phyloP scores from a whole-genome alignment of 108 stramenopile genomes.

The Craspedostauros australis region DNA sequence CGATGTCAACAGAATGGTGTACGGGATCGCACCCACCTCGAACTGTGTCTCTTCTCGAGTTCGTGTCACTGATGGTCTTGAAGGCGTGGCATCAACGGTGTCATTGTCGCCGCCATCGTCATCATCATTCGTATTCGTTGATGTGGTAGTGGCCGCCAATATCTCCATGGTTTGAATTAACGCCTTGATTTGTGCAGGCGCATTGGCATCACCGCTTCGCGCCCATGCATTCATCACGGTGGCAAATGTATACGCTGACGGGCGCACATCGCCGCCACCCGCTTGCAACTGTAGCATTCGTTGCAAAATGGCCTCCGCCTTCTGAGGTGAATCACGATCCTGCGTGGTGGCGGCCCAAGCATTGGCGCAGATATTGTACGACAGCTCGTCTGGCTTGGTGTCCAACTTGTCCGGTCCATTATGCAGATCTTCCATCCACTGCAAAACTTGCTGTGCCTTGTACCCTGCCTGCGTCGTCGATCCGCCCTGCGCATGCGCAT shows the following conservation, averaged over 20 bases:
- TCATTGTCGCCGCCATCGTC: no score
- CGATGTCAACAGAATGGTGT: no score
- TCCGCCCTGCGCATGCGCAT: slow-evolving; percentile 25
- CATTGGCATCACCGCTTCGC: no score
- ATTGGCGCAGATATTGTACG: slow-evolving; percentile 29
- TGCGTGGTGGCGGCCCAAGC: slow-evolving; percentile 30
- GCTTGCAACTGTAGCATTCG: slow-evolving; percentile 13
- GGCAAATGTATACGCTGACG: slow-evolving; percentile 10
- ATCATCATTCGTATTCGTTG: no score
- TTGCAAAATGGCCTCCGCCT: slow-evolving; percentile 31
- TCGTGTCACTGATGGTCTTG: no score
- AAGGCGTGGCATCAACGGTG: no score
- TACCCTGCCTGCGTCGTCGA: slow-evolving; percentile 20
- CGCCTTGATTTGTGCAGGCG: no score
- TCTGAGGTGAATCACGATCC: slow-evolving; percentile 11
- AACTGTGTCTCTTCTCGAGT: no score
- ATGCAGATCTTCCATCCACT: slow-evolving; percentile 26
- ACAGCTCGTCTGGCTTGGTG: slow-evolving; percentile 44
- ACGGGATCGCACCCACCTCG: no score
- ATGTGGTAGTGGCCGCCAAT: no score
- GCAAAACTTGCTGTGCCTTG: slow-evolving; percentile 24
- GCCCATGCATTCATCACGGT: slow-evolving; percentile 38
- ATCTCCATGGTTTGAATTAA: no score
- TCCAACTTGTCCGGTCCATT: slow-evolving; percentile 20
- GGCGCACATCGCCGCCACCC: slow-evolving; percentile 1